Evolutionary conservation across 108 stramenopile species (phyloP).

Genomic region (Licmophora abbreviata): DNA sequence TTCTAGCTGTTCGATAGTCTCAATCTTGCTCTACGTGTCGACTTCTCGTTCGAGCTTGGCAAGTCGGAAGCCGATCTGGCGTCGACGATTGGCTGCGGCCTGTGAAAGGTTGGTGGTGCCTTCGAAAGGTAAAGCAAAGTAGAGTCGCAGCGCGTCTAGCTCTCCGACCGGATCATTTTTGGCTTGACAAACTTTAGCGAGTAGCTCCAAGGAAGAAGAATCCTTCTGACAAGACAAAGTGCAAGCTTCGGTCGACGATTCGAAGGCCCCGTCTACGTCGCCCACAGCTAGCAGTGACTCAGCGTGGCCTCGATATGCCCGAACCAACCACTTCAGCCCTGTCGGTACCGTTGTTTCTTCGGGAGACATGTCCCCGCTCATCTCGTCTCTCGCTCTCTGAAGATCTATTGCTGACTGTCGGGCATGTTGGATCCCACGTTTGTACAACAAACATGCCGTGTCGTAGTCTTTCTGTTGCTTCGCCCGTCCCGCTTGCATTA

Average conservation of each 20-base stretch:
- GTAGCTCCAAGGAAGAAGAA: neutral
- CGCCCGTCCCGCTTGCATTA: neutral
- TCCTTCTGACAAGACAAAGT: neutral
- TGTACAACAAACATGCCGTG: neutral
- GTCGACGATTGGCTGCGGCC: neutral
- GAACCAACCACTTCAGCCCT: neutral
- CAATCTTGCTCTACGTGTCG: too few species aligned
- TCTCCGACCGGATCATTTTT: neutral
- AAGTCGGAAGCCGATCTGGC: conserved; percentile 19
- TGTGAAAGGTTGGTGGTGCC: neutral
- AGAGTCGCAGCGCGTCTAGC: neutral
- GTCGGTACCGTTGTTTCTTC: neutral
- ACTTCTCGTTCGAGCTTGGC: conserved; percentile 20
- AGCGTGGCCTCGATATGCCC: neutral
- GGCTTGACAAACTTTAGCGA: neutral
- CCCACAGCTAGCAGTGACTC: neutral
- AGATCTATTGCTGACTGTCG: neutral
- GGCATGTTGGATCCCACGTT: neutral
- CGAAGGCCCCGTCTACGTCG: neutral
- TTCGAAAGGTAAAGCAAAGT: neutral
- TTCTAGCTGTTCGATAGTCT: too few species aligned
- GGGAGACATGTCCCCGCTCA: neutral
- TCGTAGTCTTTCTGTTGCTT: neutral
- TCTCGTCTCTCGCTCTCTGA: neutral
- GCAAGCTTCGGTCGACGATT: neutral